phyloP scores from a whole-genome alignment of 305 asterid species.

The Solanum hybrid region DNA sequence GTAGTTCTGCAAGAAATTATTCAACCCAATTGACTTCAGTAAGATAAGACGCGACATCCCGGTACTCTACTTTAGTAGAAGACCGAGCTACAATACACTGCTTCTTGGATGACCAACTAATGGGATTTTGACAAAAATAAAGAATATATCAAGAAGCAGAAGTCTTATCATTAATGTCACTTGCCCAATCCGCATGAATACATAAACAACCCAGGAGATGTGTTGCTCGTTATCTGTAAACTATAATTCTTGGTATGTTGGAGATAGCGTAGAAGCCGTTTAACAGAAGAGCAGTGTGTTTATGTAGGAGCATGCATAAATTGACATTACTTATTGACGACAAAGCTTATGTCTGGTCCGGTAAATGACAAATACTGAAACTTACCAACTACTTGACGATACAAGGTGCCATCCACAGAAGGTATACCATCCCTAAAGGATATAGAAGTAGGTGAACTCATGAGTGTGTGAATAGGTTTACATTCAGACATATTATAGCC shows the following conservation, averaged over 20 bases:
- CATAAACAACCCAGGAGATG: neutral
- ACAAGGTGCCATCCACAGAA: neutral
- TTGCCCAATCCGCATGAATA: neutral
- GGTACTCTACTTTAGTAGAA: neutral
- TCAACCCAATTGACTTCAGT: neutral
- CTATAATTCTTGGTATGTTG: neutral
- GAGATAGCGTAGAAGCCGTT: neutral
- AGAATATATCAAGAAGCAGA: neutral
- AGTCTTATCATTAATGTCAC: neutral
- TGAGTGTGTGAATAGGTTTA: neutral
- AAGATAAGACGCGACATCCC: neutral
- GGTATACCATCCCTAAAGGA: neutral
- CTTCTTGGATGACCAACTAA: neutral
- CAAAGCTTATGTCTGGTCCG: neutral
- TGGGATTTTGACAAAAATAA: neutral
- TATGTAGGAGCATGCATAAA: too few relatives aligned
- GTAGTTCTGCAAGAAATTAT: neutral
- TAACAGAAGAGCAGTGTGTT: neutral
- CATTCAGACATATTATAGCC: neutral
- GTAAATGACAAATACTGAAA: neutral
- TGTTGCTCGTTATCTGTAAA: too few relatives aligned
- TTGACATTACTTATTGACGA: neutral
- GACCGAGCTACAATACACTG: too few relatives aligned
- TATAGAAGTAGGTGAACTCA: neutral
- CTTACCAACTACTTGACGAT: neutral